phyloP scores from a whole-genome alignment of 208 protist genomes.

The Spongospora subterranea region DNA sequence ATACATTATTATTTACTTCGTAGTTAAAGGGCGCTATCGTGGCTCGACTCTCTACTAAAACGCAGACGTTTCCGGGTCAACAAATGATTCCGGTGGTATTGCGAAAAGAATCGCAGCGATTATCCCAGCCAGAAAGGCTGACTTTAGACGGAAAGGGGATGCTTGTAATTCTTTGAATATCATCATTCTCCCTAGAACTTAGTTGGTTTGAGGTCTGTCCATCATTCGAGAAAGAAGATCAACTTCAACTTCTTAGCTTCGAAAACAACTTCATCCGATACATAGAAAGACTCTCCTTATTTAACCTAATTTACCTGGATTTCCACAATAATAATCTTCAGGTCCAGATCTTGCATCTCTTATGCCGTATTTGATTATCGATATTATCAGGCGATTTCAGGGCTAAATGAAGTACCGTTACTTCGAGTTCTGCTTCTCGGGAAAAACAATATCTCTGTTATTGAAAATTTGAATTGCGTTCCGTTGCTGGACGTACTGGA shows the following conservation, averaged over 20 bases:
- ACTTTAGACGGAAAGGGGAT: not conserved
- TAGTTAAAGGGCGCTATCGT: no score
- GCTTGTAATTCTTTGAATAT: not conserved
- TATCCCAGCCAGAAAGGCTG: not conserved
- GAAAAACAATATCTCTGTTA: slow-evolving; percentile 22
- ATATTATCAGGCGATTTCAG: not conserved
- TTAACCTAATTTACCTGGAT: slow-evolving; percentile 31
- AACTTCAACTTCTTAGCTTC: slow-evolving; percentile 5
- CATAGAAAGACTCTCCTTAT: slow-evolving; percentile 2
- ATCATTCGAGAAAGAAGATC: not conserved
- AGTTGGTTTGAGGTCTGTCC: slow-evolving; percentile 23
- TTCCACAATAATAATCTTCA: slow-evolving; percentile 45
- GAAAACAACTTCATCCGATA: slow-evolving; percentile 49
- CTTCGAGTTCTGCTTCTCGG: slow-evolving; percentile 29
- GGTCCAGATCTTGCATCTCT: not conserved
- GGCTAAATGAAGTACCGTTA: not conserved
- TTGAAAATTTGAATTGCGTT: not conserved
- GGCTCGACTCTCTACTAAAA: no score
- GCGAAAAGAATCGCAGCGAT: not conserved
- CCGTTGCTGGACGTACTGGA: slow-evolving; percentile 20
- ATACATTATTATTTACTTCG: no score
- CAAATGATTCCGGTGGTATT: slow-evolving; percentile 34
- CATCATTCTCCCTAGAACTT: not conserved
- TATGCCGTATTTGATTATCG: not conserved
- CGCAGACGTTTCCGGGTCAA: not conserved